Evolutionary conservation across 1,284 basidiomycete species (phyloP).

Genomic region (Heterobasidion parviporum): DNA sequence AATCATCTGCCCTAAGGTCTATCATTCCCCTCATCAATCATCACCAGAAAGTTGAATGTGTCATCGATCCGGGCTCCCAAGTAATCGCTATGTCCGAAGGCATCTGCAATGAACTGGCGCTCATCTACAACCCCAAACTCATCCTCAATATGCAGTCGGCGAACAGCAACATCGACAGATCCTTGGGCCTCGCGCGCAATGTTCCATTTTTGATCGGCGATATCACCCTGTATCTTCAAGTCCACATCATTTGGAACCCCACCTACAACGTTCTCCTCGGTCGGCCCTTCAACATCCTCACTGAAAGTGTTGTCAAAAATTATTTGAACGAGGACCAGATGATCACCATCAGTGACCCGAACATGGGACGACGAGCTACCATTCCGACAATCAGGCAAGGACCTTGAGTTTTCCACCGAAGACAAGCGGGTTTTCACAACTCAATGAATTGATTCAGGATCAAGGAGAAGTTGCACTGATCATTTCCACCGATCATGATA

Average conservation of each 20-base stretch:
- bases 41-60: background rate
- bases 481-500: background rate
- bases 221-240: conserved; percentile 14
- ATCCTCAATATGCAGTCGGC: conserved; percentile 8
- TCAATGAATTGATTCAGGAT: background rate
- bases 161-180: conserved; percentile 16
- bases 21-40: background rate
- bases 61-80: background rate
- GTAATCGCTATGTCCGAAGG: background rate
- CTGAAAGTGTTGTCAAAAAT: background rate
- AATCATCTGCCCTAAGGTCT: background rate
- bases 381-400: background rate
- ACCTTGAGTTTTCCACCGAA: background rate
- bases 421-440: background rate
- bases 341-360: background rate
- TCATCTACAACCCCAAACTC: background rate
- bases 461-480: background rate
- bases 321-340: background rate
- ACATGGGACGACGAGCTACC: background rate
- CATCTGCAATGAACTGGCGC: background rate
- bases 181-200: conserved; percentile 15
- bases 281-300: background rate
- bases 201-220: background rate
- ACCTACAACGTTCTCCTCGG: conserved; percentile 22
- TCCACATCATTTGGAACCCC: conserved; percentile 16